These are phyloP conservation scores for Cucurbita maxima DNA, from an alignment of 306 rosid genomes.

Conservation along the genomic window DNA sequence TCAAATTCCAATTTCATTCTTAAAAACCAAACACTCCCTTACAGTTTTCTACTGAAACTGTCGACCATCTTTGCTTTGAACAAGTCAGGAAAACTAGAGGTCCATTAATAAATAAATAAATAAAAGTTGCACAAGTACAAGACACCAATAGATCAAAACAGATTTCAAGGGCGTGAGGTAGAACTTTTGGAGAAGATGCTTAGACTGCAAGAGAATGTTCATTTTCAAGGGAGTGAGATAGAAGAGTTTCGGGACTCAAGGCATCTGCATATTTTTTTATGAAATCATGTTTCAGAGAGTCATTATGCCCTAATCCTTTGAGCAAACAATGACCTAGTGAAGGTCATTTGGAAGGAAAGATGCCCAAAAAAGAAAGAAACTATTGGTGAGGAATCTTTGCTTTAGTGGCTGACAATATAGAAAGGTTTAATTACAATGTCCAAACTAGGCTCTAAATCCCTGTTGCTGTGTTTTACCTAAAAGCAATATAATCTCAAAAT, in stretches of 20 bases:
- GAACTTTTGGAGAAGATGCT: background rate
- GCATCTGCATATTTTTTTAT: background rate
- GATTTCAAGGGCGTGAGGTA: background rate
- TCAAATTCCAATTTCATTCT: background rate
- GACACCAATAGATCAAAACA: background rate
- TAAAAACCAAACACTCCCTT: background rate
- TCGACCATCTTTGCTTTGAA: background rate
- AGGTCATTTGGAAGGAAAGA: background rate
- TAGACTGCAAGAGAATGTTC: background rate
- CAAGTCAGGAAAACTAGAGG: background rate
- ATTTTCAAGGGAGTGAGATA: background rate
- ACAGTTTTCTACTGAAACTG: background rate
- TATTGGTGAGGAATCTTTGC: background rate
- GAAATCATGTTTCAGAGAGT: background rate
- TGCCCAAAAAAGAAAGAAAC: background rate
- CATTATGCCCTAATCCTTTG: background rate
- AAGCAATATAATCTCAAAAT: background rate
- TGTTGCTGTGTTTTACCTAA: background rate
- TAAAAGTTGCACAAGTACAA: background rate
- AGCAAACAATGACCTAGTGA: background rate
- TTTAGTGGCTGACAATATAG: background rate
- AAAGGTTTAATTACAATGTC: background rate
- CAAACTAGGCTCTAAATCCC: background rate
- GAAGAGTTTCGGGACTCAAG: background rate
- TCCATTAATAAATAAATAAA: background rate